A percentile compares a stretch with the other conserved stretches of the same genome.
Conservation (phyloP, 2,329 filamentous ascomycete genomes). For the Simplicillium sp. region DNA sequence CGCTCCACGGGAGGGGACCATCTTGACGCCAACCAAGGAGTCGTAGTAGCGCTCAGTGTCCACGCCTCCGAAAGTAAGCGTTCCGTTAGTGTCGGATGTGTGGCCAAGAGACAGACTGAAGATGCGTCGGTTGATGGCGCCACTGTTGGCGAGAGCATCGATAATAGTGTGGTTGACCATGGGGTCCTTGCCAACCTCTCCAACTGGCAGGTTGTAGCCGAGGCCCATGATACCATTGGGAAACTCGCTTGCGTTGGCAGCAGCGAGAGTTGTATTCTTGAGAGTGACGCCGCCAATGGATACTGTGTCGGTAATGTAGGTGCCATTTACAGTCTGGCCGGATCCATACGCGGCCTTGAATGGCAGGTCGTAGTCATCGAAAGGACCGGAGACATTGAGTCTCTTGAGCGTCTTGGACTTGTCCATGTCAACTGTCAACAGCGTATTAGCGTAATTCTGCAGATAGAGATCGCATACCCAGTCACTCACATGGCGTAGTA, state of each 20-base stretch:
- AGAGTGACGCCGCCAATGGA: neutral
- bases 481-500: neutral
- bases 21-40: slow-evolving; percentile 2
- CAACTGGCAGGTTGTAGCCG: neutral
- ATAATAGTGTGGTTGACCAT: neutral
- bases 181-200: neutral
- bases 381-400: neutral
- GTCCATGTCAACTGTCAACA: neutral
- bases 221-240: neutral
- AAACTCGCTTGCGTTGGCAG: neutral
- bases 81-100: slow-evolving; percentile 2
- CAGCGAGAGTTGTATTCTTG: neutral
- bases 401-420: neutral
- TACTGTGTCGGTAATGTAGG: neutral
- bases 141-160: neutral
- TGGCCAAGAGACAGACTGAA: neutral
- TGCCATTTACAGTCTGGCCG: neutral
- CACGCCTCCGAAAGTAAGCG: slow-evolving; percentile 5
- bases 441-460: neutral
- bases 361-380: neutral
- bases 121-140: neutral
- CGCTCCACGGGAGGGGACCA: neutral
- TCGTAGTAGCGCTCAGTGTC: slow-evolving; percentile 6
- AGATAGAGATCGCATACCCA: neutral
- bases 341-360: neutral